phyloP scores from a whole-genome alignment of 805 yeast species.

The Metschnikowia matae region DNA sequence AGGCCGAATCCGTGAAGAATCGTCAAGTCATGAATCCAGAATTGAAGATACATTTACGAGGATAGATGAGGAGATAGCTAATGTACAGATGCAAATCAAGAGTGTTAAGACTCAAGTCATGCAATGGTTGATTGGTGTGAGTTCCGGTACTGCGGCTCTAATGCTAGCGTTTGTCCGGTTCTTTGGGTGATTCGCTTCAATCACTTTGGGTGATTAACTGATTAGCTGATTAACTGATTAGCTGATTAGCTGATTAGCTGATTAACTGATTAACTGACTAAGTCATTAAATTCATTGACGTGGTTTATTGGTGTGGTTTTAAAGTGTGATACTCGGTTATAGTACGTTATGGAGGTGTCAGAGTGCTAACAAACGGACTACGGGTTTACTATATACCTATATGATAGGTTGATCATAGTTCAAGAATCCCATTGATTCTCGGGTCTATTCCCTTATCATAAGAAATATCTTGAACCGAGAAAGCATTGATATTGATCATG shows the following conservation, averaged over 20 bases:
- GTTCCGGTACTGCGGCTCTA: slow-evolving; percentile 96
- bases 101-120: slow-evolving; percentile 93
- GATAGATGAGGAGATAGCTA: slow-evolving; percentile 91
- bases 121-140: slow-evolving; percentile 98
- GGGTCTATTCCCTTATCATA: slow-evolving; percentile 79
- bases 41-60: slow-evolving; percentile 93
- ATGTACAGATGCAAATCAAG: slow-evolving; percentile 93
- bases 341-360: slow-evolving; percentile 78
- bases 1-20: slow-evolving; percentile 92
- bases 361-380: slow-evolving; percentile 82
- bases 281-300: too few species aligned
- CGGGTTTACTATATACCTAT: slow-evolving; percentile 91
- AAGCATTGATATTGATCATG: slow-evolving; percentile 82
- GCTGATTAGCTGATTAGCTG: too few species aligned
- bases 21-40: slow-evolving; percentile 86
- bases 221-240: too few species aligned
- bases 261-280: too few species aligned
- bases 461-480: slow-evolving; percentile 86
- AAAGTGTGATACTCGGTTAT: slow-evolving; percentile 53
- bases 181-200: slow-evolving; percentile 54
- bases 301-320: too few species aligned
- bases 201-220: too few species aligned
- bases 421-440: slow-evolving; percentile 86
- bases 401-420: slow-evolving; percentile 72
- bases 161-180: slow-evolving; percentile 88